Evolutionary conservation across 371 early-diverging fungal species (phyloP), one percentile per base, ranked within the genome.

Genomic region (Rhizopus delemar): DNA sequence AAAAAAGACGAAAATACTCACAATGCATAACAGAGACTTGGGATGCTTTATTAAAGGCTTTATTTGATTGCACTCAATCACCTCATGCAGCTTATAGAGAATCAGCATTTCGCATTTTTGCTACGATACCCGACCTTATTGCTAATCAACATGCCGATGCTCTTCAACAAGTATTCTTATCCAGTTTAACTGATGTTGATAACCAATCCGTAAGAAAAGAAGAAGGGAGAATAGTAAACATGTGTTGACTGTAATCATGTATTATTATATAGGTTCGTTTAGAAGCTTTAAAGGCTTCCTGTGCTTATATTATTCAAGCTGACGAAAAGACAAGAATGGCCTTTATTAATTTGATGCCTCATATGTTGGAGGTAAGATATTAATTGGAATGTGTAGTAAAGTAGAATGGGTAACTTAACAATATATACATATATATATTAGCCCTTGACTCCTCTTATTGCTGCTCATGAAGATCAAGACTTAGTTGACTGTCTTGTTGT

Each of bases 31-130:
- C 63, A 83, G 86, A 77, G 41, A 78, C 78, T 57, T 97, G 96
- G 97, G 81, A 80, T 6, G 88, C 88, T 57, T 80, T 97, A 31
- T 74, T 90, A n/a, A 79, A 83, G 43, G 88, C 89, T 22, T 73
- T 96, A 60, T 88, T 91, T 61, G 85, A 90, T 46, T 91, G 90
- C 73, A 81, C 89, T 58, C 86, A 89, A 65, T 83, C 94, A 12
- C 83, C 86, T 46, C 78, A 81, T 9, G 80, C 89, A 34, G 89
- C 83, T 60, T 91, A 85, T 60, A 85, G 93, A 53, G 95, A 94
- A 75, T 86, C 90, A 46, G 95, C 92, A 39, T 93, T 92, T 80
- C 88, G 91, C 65, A 90, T 97, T 58, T 89, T 97, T 65, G 84
- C 88, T 38, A 72, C 87, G 41, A 90, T 93, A 34, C 93, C 96